Percentiles rank a stretch among this genome's conserved stretches.
Conservation (phyloP, 2,329 filamentous ascomycete genomes). For the Fusarium gaditjirri region DNA sequence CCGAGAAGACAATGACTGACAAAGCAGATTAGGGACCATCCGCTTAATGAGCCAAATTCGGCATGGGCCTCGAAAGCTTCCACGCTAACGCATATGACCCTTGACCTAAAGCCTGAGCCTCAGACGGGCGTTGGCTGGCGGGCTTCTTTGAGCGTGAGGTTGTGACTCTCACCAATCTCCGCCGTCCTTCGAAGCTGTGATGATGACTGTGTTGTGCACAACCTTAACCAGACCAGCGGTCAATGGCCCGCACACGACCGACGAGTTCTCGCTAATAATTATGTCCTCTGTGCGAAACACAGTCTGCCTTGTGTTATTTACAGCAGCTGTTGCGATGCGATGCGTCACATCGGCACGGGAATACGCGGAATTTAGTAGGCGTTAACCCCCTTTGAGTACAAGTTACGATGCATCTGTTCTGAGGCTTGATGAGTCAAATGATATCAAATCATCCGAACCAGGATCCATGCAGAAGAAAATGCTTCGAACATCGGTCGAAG, state of each 20-base stretch:
- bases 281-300: slow-evolving; percentile 6
- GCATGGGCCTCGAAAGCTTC: slow-evolving; percentile 1
- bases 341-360: neutral
- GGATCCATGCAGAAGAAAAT: slow-evolving; percentile 1
- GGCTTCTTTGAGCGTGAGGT: slow-evolving; percentile 3
- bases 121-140: slow-evolving; percentile 11
- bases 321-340: neutral
- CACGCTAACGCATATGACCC: slow-evolving; percentile 10
- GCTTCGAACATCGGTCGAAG: slow-evolving; percentile 16
- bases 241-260: slow-evolving; percentile 20
- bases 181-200: slow-evolving; percentile 29
- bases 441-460: neutral
- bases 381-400: slow-evolving; percentile 13
- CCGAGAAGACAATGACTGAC: slow-evolving; percentile 31
- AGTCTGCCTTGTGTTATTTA: slow-evolving; percentile 12
- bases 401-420: slow-evolving; percentile 3
- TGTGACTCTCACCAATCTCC: slow-evolving; percentile 22
- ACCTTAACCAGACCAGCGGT: slow-evolving; percentile 40
- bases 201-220: slow-evolving; percentile 30
- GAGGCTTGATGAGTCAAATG: slow-evolving; percentile 12
- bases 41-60: slow-evolving; percentile 19
- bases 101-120: slow-evolving; percentile 6
- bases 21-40: slow-evolving; percentile 37
- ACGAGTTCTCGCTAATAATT: slow-evolving; percentile 16
- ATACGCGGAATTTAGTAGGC: slow-evolving; percentile 22